Evolutionary conservation across 331 rosid genomes (phyloP), one percentile per base, ranked within the genome.

Genomic region (Rhamnella rubrinervis): DNA sequence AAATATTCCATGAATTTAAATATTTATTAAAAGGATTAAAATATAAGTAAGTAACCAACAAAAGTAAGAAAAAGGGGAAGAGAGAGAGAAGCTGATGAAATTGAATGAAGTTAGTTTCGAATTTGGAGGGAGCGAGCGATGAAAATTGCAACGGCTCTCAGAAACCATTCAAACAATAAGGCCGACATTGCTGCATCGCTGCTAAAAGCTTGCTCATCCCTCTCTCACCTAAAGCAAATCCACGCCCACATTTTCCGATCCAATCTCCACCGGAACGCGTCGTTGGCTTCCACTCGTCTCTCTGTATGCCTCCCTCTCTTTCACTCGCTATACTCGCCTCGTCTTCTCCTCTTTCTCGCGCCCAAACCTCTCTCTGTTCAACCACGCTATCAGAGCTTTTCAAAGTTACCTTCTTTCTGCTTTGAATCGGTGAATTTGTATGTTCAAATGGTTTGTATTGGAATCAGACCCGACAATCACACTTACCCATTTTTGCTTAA

Each of bases 251-350:
- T 74, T 5, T 1, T 74, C 57, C 63, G 63, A n/a, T 67, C 66
- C 44, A n/a, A 59, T 53, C 78, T 74, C 50, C 78, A 67, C 68
- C n/a, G 41, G 17, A 75, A 75, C 56, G 73, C 73, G 66, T 75
- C 78, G 63, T 52, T 66, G 26, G 69, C 58, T 55, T 75, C 73
- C 68, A 60, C 73, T 75, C 26, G n/a, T 74, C 49, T 66, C 78
- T 40, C 68, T 74, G 59, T 74, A 74, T 26, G 67, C 67, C 63
- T 66, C 73, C 8, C 63, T 49, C 55, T 66, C 56, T 59, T 37
- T 51, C 62, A 73, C 73, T 51, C 67, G 31, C 23, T 2, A 38
- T 18, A 12, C 73, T 57, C 73, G 7, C 44, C 72, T 38, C 17
- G 49, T 59, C 56, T 74, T 74, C 62, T 66, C 68, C 67, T 35